Conservation (phyloP, 2,329 filamentous ascomycete species). For the Xylaria hypoxylon region DNA sequence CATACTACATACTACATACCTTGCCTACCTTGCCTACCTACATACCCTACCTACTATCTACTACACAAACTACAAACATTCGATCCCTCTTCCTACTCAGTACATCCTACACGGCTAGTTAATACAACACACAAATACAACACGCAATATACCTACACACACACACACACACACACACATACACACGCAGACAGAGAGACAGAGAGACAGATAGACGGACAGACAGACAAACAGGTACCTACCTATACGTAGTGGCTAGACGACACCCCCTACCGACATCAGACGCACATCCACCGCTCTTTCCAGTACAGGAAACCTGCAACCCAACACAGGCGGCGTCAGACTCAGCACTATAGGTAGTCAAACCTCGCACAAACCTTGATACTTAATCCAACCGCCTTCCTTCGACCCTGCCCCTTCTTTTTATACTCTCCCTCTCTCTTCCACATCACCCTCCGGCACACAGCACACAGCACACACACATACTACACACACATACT, state of each 20-base stretch:
- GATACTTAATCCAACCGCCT: slow-evolving; percentile 39
- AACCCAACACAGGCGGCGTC: slow-evolving; percentile 31
- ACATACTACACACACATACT: slow-evolving; percentile 20
- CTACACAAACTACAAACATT: slow-evolving; percentile 13
- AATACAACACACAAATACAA: neutral
- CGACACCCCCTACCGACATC: slow-evolving; percentile 21
- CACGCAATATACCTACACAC: too few relatives aligned
- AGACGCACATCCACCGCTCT: slow-evolving; percentile 46
- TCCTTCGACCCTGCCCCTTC: slow-evolving; percentile 26
- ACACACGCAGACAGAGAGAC: slow-evolving; percentile 3
- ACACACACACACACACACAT: neutral
- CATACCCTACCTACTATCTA: too few relatives aligned
- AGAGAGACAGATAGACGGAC: slow-evolving; percentile 6
- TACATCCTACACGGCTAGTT: neutral
- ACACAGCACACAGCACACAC: neutral
- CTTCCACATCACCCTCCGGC: slow-evolving; percentile 1
- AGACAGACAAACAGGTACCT: slow-evolving; percentile 14
- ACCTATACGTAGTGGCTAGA: slow-evolving; percentile 5
- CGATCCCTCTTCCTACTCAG: neutral
- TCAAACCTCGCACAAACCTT: slow-evolving; percentile 36
- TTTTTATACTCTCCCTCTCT: slow-evolving; percentile 13
- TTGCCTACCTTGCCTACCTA: too few relatives aligned
- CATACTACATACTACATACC: too few relatives aligned
- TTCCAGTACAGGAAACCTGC: slow-evolving; percentile 41
- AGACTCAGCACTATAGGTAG: slow-evolving; percentile 26